Percentiles rank a stretch among this genome's conserved stretches.
Evolutionary conservation across 2,329 filamentous ascomycete species (phyloP).

Genomic region (Fonsecaea multimorphosa): DNA sequence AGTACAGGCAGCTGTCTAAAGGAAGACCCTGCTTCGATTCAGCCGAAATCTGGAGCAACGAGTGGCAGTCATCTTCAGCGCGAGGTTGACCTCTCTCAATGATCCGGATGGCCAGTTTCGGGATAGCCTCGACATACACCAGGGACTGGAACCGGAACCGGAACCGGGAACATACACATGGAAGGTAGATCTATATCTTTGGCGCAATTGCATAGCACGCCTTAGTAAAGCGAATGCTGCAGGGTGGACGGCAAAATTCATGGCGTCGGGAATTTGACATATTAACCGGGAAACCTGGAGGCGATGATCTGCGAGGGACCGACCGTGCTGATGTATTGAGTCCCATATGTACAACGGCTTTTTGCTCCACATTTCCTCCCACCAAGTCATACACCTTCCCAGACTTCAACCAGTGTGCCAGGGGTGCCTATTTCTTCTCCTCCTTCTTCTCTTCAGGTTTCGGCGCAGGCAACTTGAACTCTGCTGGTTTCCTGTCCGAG

Average conservation of each 20-base stretch:
- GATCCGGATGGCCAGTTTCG: not conserved
- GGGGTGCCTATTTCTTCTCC: conserved; percentile 74
- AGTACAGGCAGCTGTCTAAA: not conserved
- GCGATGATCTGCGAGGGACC: not conserved
- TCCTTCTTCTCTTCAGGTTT: conserved; percentile 94
- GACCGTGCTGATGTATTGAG: not conserved
- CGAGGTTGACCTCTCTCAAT: not conserved
- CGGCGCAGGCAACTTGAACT: conserved; percentile 92
- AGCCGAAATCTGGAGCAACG: not conserved
- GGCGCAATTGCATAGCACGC: not conserved
- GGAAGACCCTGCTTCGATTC: not conserved
- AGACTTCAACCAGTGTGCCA: not conserved
- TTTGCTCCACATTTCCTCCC: not conserved
- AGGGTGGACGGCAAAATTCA: not conserved
- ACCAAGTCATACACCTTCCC: not conserved
- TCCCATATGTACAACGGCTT: not conserved
- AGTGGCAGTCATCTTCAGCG: not conserved
- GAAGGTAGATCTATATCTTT: not conserved
- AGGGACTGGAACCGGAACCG: not conserved
- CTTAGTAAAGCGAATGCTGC: not conserved
- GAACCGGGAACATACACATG: not conserved
- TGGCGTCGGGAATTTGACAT: not conserved
- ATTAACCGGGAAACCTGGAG: not conserved
- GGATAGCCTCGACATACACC: not conserved
- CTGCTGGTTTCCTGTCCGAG: conserved; percentile 76